Percentiles rank a stretch among this genome's conserved stretches.
Conservation (phyloP, 176 grass and related monocot genomes). For the Aegilops longissima region DNA sequence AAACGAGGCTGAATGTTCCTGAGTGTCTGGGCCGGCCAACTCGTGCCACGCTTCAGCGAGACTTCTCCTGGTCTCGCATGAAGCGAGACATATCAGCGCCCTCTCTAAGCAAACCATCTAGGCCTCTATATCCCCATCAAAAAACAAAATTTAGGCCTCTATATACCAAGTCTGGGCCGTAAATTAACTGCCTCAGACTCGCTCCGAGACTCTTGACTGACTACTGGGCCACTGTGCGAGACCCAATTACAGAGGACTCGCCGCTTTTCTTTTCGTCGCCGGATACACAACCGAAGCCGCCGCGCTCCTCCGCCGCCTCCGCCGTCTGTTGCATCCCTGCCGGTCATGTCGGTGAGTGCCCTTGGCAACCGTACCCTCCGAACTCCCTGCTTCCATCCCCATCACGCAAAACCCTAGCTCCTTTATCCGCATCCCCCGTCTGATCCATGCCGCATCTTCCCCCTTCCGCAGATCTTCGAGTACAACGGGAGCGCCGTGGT, state of each 20-base stretch:
- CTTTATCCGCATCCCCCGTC: neutral
- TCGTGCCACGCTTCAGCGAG: no score
- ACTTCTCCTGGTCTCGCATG: no score
- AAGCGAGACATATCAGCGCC: no score
- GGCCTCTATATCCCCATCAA: no score
- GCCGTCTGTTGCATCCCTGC: neutral
- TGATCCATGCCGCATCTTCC: neutral
- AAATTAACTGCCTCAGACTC: no score
- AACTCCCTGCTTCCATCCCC: neutral
- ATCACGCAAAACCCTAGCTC: conserved; percentile 2
- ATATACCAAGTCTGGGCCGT: no score
- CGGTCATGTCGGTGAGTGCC: conserved; percentile 63
- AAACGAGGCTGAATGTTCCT: no score
- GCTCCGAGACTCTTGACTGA: neutral
- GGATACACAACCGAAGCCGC: conserved; percentile 13
- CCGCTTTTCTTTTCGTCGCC: neutral
- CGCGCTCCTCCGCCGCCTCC: neutral
- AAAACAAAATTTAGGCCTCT: no score
- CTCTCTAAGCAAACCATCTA: no score
- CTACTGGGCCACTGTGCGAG: neutral
- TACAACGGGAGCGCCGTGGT: conserved; percentile 94
- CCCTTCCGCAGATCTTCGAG: conserved; percentile 71
- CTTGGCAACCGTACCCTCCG: neutral
- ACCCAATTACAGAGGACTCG: neutral
- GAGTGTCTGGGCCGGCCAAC: no score